A percentile compares a stretch with the other conserved stretches of the same genome.
Evolutionary conservation across 345 rosid species (phyloP).

Genomic region (Populus euphratica): DNA sequence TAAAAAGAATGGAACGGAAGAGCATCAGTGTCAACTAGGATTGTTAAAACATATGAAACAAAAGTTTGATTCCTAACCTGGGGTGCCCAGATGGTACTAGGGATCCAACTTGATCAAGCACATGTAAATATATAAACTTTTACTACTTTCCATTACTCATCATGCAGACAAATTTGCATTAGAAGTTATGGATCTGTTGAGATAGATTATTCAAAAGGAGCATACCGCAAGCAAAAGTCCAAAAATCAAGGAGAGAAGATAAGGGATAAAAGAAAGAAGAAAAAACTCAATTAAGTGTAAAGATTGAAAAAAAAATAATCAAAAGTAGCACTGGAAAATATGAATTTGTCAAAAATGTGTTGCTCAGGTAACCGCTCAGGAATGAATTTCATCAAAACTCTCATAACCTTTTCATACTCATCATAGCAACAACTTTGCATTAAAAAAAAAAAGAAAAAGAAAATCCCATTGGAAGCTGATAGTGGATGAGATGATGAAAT

Average conservation of each 20-base stretch:
- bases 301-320: neutral
- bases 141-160: constrained; percentile 3
- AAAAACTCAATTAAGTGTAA: neutral
- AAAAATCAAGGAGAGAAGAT: neutral
- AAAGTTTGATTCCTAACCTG: neutral
- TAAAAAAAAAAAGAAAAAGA: neutral
- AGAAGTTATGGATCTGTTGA: neutral
- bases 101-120: constrained; percentile 9
- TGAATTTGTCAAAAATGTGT: neutral
- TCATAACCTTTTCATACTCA: constrained; percentile 22
- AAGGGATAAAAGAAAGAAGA: neutral
- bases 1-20: neutral
- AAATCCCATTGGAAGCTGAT: too few relatives aligned
- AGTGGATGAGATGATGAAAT: neutral
- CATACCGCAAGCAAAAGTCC: too few relatives aligned
- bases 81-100: constrained; percentile 8
- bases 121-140: neutral
- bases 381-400: constrained; percentile 19
- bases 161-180: constrained; percentile 4
- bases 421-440: constrained; percentile 22
- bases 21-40: neutral
- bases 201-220: neutral
- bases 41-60: neutral
- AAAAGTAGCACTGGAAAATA: neutral
- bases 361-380: constrained; percentile 32